These are phyloP conservation scores for Prosopis cineraria DNA, from an alignment of 306 rosid genomes.

Conservation along the genomic window DNA sequence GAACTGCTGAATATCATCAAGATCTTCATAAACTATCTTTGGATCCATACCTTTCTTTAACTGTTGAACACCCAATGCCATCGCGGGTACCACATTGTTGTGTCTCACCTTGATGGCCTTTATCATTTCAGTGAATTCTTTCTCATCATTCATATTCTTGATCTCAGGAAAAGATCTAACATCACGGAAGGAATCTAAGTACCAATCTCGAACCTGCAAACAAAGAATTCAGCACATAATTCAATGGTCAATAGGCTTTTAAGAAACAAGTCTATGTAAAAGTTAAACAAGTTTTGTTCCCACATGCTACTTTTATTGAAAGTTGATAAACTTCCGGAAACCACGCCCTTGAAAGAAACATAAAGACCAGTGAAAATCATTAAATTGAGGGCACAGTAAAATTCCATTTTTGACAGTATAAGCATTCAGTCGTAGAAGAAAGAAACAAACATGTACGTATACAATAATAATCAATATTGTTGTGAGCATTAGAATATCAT, in stretches of 20 bases:
- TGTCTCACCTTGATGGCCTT: constrained; percentile 97
- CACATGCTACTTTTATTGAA: background rate
- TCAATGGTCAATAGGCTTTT: constrained; percentile 4
- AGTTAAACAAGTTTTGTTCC: constrained; percentile 10
- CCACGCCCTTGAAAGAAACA: background rate
- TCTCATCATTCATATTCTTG: constrained; percentile 67
- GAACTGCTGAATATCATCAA: constrained; percentile 83
- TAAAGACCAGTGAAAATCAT: background rate
- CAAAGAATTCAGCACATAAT: constrained; percentile 21
- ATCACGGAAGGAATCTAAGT: constrained; percentile 90
- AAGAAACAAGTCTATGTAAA: constrained; percentile 7
- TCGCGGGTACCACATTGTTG: constrained; percentile 94
- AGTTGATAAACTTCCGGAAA: background rate
- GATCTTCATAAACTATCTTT: constrained; percentile 59
- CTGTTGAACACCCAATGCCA: constrained; percentile 97
- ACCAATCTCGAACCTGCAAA: constrained; percentile 94
- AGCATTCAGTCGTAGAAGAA: background rate
- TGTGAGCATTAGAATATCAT: background rate
- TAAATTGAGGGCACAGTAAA: background rate
- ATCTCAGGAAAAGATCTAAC: constrained; percentile 79
- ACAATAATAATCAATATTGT: background rate
- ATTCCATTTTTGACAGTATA: background rate
- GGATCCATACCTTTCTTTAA: constrained; percentile 72
- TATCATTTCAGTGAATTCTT: constrained; percentile 77
- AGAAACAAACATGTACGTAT: background rate